Base-by-base conservation (phyloP, 257 asterid species). In the Jasminum sambac region DNA sequence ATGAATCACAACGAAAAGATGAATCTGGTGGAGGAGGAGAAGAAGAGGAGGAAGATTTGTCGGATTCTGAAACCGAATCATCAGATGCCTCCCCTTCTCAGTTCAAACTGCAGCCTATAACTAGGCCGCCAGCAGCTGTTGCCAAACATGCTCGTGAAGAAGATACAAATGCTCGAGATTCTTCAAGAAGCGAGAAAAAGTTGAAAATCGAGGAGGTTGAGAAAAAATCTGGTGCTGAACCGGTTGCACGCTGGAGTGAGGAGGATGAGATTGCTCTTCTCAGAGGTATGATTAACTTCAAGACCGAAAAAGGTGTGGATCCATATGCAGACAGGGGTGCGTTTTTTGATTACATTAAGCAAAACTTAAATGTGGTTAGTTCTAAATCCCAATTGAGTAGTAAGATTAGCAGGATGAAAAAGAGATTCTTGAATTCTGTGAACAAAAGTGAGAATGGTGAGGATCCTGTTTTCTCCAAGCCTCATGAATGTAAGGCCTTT, bases 211-310 rank as follows among this genome's bases (percentile, higher is more conserved):
- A 79, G 36, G 36, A 30, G 36, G 36, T 30, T 26, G 84, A 66
- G 77, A 68, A 73, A 11, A 73, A 65, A 40, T 42, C 48, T 11
- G 64, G 64, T 36, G 30, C 50, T 13, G 71, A 57, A 21, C 41
- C 10, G n/a, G 75, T 83, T 13, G 58, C 40, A 7, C 80, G 89
- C 77, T 91, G 92, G 90, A 76, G 81, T 57, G 77, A 78, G 12
- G 87, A 77, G 42, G 95, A 91, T 37, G 89, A 84, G 74, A 67
- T 85, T 57, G 71, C 74, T 12, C 26, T 89, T n/a, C 74, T 90
- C 39, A 78, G 68, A 40, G 89, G 91, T 24, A 80, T 89, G 78
- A 63, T 74, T 66, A 82, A 89, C 6, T 87, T 78, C 70, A 80
- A 67, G 72, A 64, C 68, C 21, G 16, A 37, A 19, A 78, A 78